A percentile compares a stretch with the other conserved stretches of the same genome.
phyloP scores from a whole-genome alignment of 2,329 filamentous ascomycete genomes.

The Neocatenulostroma microsporum region DNA sequence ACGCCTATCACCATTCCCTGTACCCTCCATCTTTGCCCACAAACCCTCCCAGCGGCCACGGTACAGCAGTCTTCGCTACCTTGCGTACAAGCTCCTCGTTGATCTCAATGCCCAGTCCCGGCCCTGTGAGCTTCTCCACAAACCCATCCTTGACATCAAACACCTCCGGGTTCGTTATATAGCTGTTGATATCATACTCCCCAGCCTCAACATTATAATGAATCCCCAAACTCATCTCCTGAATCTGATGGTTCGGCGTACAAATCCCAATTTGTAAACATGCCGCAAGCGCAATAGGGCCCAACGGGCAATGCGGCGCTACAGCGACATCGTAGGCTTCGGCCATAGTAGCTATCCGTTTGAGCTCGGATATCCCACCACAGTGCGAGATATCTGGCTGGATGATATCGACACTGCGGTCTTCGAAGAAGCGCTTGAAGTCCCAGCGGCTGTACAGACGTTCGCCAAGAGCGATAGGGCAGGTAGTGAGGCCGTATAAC shows the following conservation, averaged over 20 bases:
- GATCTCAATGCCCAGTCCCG: conserved; percentile 27
- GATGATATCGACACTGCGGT: conserved; percentile 60
- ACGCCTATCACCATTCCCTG: conserved; percentile 65
- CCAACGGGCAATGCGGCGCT: conserved; percentile 66
- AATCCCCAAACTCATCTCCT: conserved; percentile 72
- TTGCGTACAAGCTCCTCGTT: conserved; percentile 61
- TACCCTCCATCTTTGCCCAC: conserved; percentile 59
- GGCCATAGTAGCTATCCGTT: conserved; percentile 61
- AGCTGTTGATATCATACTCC: conserved; percentile 49
- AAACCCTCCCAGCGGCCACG: conserved; percentile 62
- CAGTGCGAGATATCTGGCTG: conserved; percentile 67
- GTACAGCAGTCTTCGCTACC: conserved; percentile 49
- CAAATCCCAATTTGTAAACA: conserved; percentile 58
- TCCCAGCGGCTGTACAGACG: conserved; percentile 67
- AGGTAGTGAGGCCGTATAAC: conserved; percentile 48
- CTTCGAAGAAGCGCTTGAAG: conserved; percentile 62
- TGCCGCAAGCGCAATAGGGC: conserved; percentile 65
- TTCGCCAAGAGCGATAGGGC: conserved; percentile 65
- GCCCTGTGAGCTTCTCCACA: conserved; percentile 22
- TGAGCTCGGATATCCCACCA: conserved; percentile 49
- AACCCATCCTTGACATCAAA: conserved; percentile 24
- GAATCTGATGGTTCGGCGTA: conserved; percentile 61
- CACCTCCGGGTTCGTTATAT: conserved; percentile 23
- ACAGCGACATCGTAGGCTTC: conserved; percentile 57
- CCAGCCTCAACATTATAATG: conserved; percentile 66